Conservation (phyloP, 192 early-diverging fungal species). For the Podila epigama region DNA sequence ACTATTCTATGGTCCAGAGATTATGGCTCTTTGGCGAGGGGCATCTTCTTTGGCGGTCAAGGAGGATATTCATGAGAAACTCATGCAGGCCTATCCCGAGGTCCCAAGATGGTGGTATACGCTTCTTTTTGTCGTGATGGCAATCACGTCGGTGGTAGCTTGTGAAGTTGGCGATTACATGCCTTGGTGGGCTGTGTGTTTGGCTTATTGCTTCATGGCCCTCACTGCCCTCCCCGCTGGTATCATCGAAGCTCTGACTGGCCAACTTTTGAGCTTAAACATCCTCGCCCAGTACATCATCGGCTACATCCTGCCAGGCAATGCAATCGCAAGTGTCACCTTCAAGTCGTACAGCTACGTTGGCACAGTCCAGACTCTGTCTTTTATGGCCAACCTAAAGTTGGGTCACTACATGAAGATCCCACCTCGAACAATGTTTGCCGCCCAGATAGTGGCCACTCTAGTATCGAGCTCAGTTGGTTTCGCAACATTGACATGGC, state of each 20-base stretch:
- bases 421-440: constrained; percentile 69
- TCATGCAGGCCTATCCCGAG: constrained; percentile 70
- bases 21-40: constrained; percentile 50
- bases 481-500: constrained; percentile 33
- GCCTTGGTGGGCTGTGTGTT: constrained; percentile 57
- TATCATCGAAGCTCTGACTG: constrained; percentile 62
- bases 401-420: constrained; percentile 80
- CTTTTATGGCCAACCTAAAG: constrained; percentile 75
- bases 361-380: constrained; percentile 77
- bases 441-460: constrained; percentile 66
- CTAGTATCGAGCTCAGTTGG: constrained; percentile 51
- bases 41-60: background rate
- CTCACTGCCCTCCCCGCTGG: constrained; percentile 22
- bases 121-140: constrained; percentile 42
- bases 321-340: constrained; percentile 56
- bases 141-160: constrained; percentile 31
- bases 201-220: constrained; percentile 46
- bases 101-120: constrained; percentile 63
- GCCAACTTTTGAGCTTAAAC: constrained; percentile 55
- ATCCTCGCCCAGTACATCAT: constrained; percentile 58
- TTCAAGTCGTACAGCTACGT: constrained; percentile 67
- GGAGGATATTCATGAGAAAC: constrained; percentile 55
- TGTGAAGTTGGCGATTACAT: constrained; percentile 34
- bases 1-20: constrained; percentile 66
- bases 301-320: constrained; percentile 58